Evolutionary conservation across 257 asterid species (phyloP).

Genomic region (Nicotiana knightiana): DNA sequence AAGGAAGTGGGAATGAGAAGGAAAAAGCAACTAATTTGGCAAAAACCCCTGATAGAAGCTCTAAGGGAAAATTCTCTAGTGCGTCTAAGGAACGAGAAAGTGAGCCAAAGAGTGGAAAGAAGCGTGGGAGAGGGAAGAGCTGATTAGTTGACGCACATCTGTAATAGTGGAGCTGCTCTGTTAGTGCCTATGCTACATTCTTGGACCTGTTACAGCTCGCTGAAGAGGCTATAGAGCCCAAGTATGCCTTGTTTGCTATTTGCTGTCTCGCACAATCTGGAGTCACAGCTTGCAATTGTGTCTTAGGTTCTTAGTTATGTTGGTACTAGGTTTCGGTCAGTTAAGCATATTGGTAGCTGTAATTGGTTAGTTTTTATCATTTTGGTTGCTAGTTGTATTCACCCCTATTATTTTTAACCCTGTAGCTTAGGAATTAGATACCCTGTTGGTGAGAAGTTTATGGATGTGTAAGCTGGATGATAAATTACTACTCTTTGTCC

Average conservation of each 20-base stretch:
- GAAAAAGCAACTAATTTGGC: slow-evolving; percentile 32
- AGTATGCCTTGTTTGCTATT: not conserved
- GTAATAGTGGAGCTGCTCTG: not conserved
- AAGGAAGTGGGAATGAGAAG: slow-evolving; percentile 37
- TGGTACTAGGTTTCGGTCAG: not conserved
- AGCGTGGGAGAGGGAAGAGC: slow-evolving; percentile 40
- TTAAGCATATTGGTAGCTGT: not conserved
- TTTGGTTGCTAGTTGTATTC: slow-evolving; percentile 1
- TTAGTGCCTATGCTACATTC: not conserved
- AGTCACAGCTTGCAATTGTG: not conserved
- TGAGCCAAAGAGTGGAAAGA: slow-evolving; percentile 52
- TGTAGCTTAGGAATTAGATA: not conserved
- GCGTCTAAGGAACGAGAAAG: slow-evolving; percentile 39
- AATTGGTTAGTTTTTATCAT: slow-evolving; percentile 3
- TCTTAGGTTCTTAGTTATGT: not conserved
- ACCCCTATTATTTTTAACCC: not conserved
- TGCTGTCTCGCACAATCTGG: not conserved
- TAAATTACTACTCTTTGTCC: not conserved
- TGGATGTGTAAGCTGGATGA: not conserved
- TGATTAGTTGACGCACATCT: not conserved
- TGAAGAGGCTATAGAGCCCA: not conserved
- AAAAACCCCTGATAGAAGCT: slow-evolving; percentile 20
- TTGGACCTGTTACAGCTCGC: not conserved
- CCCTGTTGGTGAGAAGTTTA: not conserved
- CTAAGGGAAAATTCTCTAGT: slow-evolving; percentile 3